Conservation (phyloP, 2,329 filamentous ascomycete species). For the Neonectria sp. region DNA sequence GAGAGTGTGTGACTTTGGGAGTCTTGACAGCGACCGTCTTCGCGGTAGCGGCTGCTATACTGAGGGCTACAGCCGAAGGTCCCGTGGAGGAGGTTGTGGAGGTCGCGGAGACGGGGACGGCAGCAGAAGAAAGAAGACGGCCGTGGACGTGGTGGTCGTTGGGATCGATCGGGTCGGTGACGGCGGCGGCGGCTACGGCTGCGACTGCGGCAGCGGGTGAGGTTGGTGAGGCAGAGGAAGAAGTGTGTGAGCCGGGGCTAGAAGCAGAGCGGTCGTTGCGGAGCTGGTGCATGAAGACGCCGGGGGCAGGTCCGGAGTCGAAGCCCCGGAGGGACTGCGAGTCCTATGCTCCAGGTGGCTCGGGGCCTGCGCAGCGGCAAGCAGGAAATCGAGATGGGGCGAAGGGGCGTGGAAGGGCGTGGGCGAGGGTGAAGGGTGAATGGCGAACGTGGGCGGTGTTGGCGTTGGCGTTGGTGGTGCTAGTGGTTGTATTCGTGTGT, state of each 20-base stretch:
- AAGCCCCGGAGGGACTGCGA: slow-evolving; percentile 48
- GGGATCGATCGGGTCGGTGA: slow-evolving; percentile 36
- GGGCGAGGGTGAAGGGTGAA: slow-evolving; percentile 21
- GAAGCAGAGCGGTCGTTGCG: slow-evolving; percentile 36
- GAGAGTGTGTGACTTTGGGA: background rate
- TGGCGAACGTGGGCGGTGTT: slow-evolving; percentile 20
- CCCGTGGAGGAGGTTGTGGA: slow-evolving; percentile 12
- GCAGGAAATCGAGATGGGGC: slow-evolving; percentile 49
- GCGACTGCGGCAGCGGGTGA: slow-evolving; percentile 19
- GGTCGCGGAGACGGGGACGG: slow-evolving; percentile 23
- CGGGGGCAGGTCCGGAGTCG: slow-evolving; percentile 45
- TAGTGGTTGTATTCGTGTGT: slow-evolving; percentile 2
- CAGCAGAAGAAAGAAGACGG: slow-evolving; percentile 28
- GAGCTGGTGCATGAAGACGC: slow-evolving; percentile 53
- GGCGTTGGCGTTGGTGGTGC: slow-evolving; percentile 16
- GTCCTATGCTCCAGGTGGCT: slow-evolving; percentile 44
- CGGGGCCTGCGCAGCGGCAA: slow-evolving; percentile 41
- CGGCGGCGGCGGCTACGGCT: background rate
- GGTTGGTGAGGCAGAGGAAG: slow-evolving; percentile 34
- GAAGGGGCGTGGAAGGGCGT: slow-evolving; percentile 32
- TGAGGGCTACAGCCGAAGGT: background rate
- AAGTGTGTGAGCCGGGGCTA: slow-evolving; percentile 41
- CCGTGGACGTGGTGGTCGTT: slow-evolving; percentile 23
- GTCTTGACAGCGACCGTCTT: slow-evolving; percentile 32
- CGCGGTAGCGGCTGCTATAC: slow-evolving; percentile 22